These are phyloP conservation scores for Hygrophila difformis DNA, from an alignment of 257 asterid genomes.

Conservation along the genomic window DNA sequence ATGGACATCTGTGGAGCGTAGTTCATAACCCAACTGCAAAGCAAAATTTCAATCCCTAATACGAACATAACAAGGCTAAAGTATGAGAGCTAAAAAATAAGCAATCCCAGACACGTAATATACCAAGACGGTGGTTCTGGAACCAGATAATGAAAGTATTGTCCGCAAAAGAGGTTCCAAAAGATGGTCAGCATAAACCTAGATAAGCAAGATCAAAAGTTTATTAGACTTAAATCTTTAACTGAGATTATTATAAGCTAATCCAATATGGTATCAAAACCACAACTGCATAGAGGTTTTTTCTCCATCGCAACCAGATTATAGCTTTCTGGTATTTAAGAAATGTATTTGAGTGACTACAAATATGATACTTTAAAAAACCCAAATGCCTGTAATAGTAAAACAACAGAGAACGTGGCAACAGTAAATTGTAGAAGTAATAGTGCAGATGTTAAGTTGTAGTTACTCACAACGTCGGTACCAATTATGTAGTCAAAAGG, in stretches of 20 bases:
- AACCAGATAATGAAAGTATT: slow-evolving; percentile 69
- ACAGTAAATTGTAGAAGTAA: no score
- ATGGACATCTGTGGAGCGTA: slow-evolving; percentile 91
- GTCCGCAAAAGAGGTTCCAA: slow-evolving; percentile 91
- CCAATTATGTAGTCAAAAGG: slow-evolving; percentile 94
- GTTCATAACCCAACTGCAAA: slow-evolving; percentile 80
- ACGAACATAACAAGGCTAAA: slow-evolving; percentile 13
- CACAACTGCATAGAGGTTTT: no score
- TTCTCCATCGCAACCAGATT: no score
- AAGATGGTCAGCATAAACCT: slow-evolving; percentile 97
- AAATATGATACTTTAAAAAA: no score
- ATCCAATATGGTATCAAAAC: no score
- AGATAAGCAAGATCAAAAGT: slow-evolving; percentile 16
- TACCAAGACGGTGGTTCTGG: slow-evolving; percentile 84
- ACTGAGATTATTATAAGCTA: no score
- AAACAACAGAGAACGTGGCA: neutral
- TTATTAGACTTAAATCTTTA: no score
- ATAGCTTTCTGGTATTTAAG: no score
- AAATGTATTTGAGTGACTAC: no score
- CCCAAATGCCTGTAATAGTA: no score
- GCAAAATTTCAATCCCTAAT: neutral
- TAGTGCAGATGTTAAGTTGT: neutral
- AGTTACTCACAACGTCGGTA: slow-evolving; percentile 83
- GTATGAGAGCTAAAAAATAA: neutral
- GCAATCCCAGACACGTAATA: no score